A percentile compares a stretch with the other conserved stretches of the same genome.
Evolutionary conservation across 2,329 filamentous ascomycete genomes (phyloP).

Genomic region (Sporothrix dimorphospora): DNA sequence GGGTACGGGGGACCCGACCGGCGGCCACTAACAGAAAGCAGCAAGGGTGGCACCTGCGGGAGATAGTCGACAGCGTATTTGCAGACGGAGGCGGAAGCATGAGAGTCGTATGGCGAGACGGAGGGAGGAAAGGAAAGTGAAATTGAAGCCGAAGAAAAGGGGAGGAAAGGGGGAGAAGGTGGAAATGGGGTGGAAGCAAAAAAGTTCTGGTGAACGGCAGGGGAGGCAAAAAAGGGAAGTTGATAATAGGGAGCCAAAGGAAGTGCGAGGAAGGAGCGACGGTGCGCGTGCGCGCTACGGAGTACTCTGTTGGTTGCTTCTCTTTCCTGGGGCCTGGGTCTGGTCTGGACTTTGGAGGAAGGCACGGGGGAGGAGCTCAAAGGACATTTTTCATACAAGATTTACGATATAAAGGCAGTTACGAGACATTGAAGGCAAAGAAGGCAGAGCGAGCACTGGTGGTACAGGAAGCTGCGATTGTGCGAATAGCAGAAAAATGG

Average conservation of each 20-base stretch:
- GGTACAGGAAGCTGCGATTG: conserved; percentile 1
- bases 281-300: background rate
- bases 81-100: background rate
- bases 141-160: background rate
- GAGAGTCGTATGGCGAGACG: background rate
- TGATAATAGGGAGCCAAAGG: background rate
- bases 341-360: background rate
- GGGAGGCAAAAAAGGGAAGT: conserved; percentile 13
- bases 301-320: background rate
- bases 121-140: background rate
- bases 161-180: background rate
- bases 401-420: background rate
- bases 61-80: conserved; percentile 21
- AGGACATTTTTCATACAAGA: background rate
- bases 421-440: background rate
- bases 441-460: background rate
- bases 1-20: conserved; percentile 16
- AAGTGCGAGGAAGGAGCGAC: background rate
- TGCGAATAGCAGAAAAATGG: conserved; percentile 1
- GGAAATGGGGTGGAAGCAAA: background rate
- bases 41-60: conserved; percentile 19
- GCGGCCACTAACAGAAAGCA: conserved; percentile 26
- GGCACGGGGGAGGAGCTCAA: background rate
- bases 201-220: background rate
- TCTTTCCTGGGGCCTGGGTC: background rate